These are phyloP conservation scores for Grifola frondosa DNA, from an alignment of 1,284 basidiomycete species.

Conservation along the genomic window DNA sequence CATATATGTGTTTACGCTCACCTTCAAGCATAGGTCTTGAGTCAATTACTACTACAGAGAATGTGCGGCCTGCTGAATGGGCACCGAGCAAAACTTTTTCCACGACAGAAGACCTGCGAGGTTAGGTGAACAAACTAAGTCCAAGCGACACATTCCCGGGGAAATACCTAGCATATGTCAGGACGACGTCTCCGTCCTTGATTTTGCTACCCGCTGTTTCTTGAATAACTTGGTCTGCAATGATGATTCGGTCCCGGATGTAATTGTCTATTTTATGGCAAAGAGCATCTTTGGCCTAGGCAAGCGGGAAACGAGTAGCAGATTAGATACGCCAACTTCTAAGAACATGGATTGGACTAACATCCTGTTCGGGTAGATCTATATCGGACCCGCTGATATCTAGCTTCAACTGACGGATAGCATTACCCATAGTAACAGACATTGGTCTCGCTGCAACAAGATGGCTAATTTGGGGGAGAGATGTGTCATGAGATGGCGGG, in stretches of 20 bases:
- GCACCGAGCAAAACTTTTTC: conserved; percentile 88
- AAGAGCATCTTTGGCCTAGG: conserved; percentile 84
- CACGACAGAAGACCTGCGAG: conserved; percentile 84
- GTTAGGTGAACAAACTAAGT: conserved; percentile 15
- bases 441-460: conserved; percentile 85
- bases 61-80: conserved; percentile 68
- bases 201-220: conserved; percentile 91
- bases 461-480: conserved; percentile 91
- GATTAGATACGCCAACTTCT: conserved; percentile 2
- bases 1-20: conserved; percentile 26
- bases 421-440: conserved; percentile 96
- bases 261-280: conserved; percentile 91
- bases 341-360: conserved; percentile 46
- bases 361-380: conserved; percentile 92
- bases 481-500: conserved; percentile 84
- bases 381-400: conserved; percentile 93
- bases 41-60: conserved; percentile 94
- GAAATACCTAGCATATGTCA: conserved; percentile 86
- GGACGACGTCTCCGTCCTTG: conserved; percentile 87
- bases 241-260: conserved; percentile 90
- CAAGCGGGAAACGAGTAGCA: conserved; percentile 5
- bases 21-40: conserved; percentile 93
- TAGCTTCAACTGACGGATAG: conserved; percentile 92
- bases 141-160: not conserved
- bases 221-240: conserved; percentile 93